These are phyloP conservation scores for Talaromyces amestolkiae DNA, from an alignment of 2,329 filamentous ascomycete genomes.

Conservation along the genomic window DNA sequence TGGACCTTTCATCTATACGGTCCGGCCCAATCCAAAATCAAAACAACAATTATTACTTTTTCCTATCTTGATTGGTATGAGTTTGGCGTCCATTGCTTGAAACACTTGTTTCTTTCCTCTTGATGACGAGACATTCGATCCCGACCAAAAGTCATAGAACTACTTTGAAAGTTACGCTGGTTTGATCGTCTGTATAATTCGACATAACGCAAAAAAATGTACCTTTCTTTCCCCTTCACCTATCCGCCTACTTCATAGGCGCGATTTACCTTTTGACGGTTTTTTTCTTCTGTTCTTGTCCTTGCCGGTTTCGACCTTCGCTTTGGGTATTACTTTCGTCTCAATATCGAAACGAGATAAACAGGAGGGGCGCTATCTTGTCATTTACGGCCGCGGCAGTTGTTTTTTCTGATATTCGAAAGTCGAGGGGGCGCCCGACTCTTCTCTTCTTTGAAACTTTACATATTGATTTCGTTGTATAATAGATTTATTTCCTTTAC, in stretches of 20 bases:
- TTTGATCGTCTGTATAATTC: slow-evolving; percentile 15
- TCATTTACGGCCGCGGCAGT: slow-evolving; percentile 9
- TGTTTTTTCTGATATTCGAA: slow-evolving; percentile 2
- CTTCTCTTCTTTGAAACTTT: background rate
- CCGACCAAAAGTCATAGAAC: slow-evolving; percentile 8
- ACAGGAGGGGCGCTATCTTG: background rate
- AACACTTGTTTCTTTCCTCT: background rate
- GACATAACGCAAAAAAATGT: slow-evolving; percentile 13
- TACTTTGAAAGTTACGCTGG: slow-evolving; percentile 10
- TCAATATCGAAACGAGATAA: background rate
- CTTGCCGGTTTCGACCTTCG: background rate
- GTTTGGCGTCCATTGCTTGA: background rate
- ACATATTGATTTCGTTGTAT: slow-evolving; percentile 21
- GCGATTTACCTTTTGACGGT: slow-evolving; percentile 2
- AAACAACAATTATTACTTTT: slow-evolving; percentile 9
- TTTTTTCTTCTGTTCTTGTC: background rate
- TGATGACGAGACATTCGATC: slow-evolving; percentile 8
- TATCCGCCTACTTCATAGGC: background rate
- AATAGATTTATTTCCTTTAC: slow-evolving; percentile 21
- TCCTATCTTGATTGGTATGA: slow-evolving; percentile 11
- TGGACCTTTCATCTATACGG: background rate
- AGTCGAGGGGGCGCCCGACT: background rate
- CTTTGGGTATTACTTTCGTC: background rate
- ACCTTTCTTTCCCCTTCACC: background rate
- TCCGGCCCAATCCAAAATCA: background rate